These are phyloP conservation scores for Yarrowia sp. DNA, from an alignment of 805 yeast species.

Conservation along the genomic window DNA sequence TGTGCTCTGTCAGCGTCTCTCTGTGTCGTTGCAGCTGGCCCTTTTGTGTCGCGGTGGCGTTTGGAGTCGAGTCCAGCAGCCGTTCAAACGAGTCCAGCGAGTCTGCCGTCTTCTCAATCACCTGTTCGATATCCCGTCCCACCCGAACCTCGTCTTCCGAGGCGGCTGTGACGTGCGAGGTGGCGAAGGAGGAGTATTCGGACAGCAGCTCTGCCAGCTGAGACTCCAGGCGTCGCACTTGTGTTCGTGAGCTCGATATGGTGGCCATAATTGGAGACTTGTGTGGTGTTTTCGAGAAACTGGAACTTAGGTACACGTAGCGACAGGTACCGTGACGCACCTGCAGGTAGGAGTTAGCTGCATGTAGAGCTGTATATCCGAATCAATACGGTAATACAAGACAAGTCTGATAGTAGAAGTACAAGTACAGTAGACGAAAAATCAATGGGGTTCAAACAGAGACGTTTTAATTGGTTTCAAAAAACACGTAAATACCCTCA, in stretches of 20 bases:
- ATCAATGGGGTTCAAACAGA: too few relatives aligned
- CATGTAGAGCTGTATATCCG: too few relatives aligned
- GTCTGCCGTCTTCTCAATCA: constrained; percentile 54
- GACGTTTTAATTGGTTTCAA: too few relatives aligned
- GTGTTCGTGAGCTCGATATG: constrained; percentile 9
- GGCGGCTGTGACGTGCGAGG: constrained; percentile 48
- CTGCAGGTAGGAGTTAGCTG: neutral
- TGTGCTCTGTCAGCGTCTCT: constrained; percentile 70
- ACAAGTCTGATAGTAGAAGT: too few relatives aligned
- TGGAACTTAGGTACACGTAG: neutral
- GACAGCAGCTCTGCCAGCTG: constrained; percentile 57
- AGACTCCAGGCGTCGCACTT: constrained; percentile 56
- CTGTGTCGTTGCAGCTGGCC: constrained; percentile 82
- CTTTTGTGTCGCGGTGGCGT: constrained; percentile 64
- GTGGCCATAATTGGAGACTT: neutral
- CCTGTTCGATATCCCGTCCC: constrained; percentile 49
- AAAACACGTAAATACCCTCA: too few relatives aligned
- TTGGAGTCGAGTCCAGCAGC: constrained; percentile 53
- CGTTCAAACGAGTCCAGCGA: constrained; percentile 50
- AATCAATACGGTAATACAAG: too few relatives aligned
- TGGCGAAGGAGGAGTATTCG: constrained; percentile 53
- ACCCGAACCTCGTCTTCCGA: constrained; percentile 48
- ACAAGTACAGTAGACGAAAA: too few relatives aligned
- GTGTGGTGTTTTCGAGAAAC: neutral
- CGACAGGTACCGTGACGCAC: neutral